Conservation (phyloP, 345 rosid species). For the Sisymbrium irio region DNA sequence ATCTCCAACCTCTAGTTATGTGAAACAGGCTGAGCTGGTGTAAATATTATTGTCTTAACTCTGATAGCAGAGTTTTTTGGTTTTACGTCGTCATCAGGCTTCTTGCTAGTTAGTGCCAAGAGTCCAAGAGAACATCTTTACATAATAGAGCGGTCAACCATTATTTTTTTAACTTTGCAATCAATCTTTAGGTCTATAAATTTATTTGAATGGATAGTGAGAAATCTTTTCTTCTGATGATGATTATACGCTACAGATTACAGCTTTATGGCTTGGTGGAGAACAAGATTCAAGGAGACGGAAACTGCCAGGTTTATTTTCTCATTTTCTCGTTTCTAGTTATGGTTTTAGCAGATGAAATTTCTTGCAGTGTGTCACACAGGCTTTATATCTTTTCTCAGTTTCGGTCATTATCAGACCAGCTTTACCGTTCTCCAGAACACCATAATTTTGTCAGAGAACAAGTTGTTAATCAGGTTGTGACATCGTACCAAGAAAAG, state of each 20-base stretch:
- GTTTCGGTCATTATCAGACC: conserved; percentile 90
- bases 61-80: background rate
- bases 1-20: background rate
- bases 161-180: too few relatives aligned
- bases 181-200: background rate
- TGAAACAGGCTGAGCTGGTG: background rate
- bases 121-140: background rate
- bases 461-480: conserved; percentile 69
- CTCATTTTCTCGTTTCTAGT: background rate
- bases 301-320: conserved; percentile 61
- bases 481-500: conserved; percentile 4
- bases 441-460: conserved; percentile 72
- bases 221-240: background rate
- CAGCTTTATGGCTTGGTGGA: conserved; percentile 65
- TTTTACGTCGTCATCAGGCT: background rate
- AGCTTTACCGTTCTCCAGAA: conserved; percentile 76
- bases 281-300: conserved; percentile 66
- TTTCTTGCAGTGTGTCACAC: conserved; percentile 6
- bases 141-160: background rate
- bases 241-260: conserved; percentile 38
- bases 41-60: background rate
- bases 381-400: conserved; percentile 28
- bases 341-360: background rate
- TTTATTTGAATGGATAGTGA: background rate
- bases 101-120: background rate